Base-by-base conservation (phyloP, 1,284 basidiomycete species). In the Xerocomus nothofagi region DNA sequence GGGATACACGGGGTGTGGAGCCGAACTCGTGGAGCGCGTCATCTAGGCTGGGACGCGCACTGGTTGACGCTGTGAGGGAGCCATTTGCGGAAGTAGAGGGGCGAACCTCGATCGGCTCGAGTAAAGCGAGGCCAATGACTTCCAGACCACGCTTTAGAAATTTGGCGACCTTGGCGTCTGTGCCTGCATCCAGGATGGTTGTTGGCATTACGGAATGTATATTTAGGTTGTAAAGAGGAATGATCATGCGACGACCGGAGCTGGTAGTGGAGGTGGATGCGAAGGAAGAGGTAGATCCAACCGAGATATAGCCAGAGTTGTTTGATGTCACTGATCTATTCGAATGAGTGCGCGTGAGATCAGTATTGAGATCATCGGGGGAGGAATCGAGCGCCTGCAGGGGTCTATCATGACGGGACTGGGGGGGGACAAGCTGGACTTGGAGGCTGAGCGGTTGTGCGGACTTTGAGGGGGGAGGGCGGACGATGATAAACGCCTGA, bases 191-290 rank as follows among this genome's bases (percentile, higher is more conserved):
- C 27, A 92, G 84, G 49, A 97, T 86, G 26, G 87, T 86, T 54
- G 95, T 95, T 10, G 93, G 88, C 75, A 96, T 81, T 50, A 98
- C 91, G 57, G 91, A 92, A 71, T 99, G 95, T 3, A 88, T 91
- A 47, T 91, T 86, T 29, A 98, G 79, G 62, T 96, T 98, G 74
- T 97, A 98, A 14, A 98, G 77, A 0, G 96, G 95, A 41, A 94
- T 88, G 58, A 98, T 94, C 59, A 86, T 84, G 40, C 91, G 78
- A 18, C 86, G 74, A 18, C 75, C 73, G 5, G 76, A 72, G 3
- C 76, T 68, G 6, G 71, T 60, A 2, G 79, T 77, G 29, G 79
- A 69, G 1, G 74, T 68, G 11, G 82, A 81, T 20, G 75, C 58
- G 54, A 81, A 74, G 0, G 84, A 86, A 4, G 79, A 74, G 42